Percentiles rank a stretch among this genome's conserved stretches.
These are phyloP conservation scores for Stenogyne calaminthoides DNA, from an alignment of 305 asterid species.

Conservation along the genomic window DNA sequence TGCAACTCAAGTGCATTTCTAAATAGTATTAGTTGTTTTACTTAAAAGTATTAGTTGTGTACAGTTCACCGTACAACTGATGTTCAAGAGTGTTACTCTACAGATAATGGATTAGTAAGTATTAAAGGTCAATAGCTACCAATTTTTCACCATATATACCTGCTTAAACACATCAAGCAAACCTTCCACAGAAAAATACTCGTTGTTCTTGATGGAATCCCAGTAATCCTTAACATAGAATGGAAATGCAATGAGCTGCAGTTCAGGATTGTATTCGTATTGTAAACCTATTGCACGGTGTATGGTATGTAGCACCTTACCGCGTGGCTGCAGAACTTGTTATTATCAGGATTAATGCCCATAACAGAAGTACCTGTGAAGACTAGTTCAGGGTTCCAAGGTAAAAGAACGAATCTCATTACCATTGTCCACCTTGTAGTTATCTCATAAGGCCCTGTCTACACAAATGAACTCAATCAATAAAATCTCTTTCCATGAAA, in stretches of 20 bases:
- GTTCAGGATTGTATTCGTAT: background rate
- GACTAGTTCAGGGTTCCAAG: conserved; percentile 91
- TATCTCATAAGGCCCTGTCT: conserved; percentile 93
- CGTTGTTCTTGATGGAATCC: conserved; percentile 83
- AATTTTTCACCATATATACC: conserved; percentile 38
- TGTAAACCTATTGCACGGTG: background rate
- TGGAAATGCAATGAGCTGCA: conserved; percentile 20
- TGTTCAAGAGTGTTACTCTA: no score
- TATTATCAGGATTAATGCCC: conserved; percentile 80
- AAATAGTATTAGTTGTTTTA: no score
- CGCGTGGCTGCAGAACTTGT: conserved; percentile 85
- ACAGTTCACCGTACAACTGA: no score
- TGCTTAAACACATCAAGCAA: conserved; percentile 69
- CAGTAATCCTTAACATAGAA: conserved; percentile 65
- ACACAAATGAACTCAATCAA: conserved; percentile 40
- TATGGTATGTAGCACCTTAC: conserved; percentile 40
- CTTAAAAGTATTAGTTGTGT: no score
- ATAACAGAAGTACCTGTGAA: conserved; percentile 94
- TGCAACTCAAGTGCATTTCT: no score
- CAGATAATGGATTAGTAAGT: background rate
- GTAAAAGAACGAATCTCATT: conserved; percentile 72
- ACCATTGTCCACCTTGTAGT: conserved; percentile 98
- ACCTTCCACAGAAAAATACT: conserved; percentile 85
- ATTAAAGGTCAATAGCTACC: background rate
- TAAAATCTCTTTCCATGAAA: conserved; percentile 5